Conservation (phyloP, 2,329 filamentous ascomycete species). For the Ophiocordyceps robertsii region DNA sequence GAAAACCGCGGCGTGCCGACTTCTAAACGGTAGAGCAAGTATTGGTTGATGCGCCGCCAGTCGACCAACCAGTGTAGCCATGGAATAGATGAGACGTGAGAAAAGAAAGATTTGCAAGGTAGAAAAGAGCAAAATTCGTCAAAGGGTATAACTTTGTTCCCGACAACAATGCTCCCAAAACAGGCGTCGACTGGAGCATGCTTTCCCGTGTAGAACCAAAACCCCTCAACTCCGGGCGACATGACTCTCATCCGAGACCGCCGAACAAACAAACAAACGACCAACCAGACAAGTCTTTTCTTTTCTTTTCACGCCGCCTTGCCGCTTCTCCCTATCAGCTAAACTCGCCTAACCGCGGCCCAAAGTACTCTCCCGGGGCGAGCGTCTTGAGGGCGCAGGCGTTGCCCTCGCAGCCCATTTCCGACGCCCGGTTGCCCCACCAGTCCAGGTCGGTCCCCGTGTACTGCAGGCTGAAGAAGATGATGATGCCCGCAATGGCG, state of each 20-base stretch:
- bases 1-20: too few relatives aligned
- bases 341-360: slow-evolving; percentile 25
- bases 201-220: background rate
- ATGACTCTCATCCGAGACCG: background rate
- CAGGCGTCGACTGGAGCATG: background rate
- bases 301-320: background rate
- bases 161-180: background rate
- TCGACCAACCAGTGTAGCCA: too few relatives aligned
- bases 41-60: too few relatives aligned
- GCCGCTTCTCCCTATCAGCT: slow-evolving; percentile 6
- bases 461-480: slow-evolving; percentile 38
- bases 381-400: slow-evolving; percentile 24
- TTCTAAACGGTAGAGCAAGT: too few relatives aligned
- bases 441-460: slow-evolving; percentile 27
- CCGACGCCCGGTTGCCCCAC: slow-evolving; percentile 33
- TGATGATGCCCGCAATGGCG: slow-evolving; percentile 35
- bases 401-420: slow-evolving; percentile 26
- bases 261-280: background rate
- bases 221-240: background rate
- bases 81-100: too few relatives aligned
- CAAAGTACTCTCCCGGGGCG: slow-evolving; percentile 22
- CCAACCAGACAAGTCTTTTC: background rate
- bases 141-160: slow-evolving; percentile 1
- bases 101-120: too few relatives aligned
- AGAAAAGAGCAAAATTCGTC: background rate